Evolutionary conservation across 305 asterid species (phyloP).

Genomic region (Solanum aculeatissimum): DNA sequence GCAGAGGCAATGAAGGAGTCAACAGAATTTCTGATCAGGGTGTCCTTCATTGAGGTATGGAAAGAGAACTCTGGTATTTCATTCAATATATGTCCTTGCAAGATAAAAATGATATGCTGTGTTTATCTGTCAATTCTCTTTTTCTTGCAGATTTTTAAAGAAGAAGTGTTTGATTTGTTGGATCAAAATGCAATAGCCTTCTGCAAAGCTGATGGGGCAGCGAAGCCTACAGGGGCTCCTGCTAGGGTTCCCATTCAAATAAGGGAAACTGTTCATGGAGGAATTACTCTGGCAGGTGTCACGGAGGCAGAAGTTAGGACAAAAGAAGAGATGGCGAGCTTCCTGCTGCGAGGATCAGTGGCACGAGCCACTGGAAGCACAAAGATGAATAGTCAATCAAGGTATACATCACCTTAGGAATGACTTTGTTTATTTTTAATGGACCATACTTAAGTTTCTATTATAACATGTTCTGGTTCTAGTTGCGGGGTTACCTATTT

Average conservation of each 20-base stretch:
- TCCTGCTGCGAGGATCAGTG: conserved; percentile 69
- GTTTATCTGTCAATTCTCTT: background rate
- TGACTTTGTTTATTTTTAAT: background rate
- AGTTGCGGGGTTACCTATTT: background rate
- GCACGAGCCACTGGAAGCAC: conserved; percentile 98
- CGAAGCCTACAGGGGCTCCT: conserved; percentile 34
- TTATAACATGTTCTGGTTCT: background rate
- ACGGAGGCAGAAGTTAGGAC: conserved; percentile 91
- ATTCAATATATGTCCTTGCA: background rate
- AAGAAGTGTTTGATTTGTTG: conserved; percentile 86
- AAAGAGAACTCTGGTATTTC: background rate
- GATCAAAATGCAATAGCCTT: conserved; percentile 30
- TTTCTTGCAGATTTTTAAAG: conserved; percentile 69
- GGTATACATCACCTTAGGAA: conserved; percentile 22
- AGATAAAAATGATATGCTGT: background rate
- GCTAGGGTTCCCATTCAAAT: conserved; percentile 89
- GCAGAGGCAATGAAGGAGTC: conserved; percentile 55
- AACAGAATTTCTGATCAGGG: conserved; percentile 68
- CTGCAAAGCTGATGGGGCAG: conserved; percentile 27
- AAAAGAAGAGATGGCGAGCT: conserved; percentile 87
- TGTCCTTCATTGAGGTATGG: conserved; percentile 87
- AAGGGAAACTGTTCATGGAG: conserved; percentile 80
- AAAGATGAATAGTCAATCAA: conserved; percentile 92
- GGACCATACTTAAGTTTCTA: background rate
- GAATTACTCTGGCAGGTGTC: conserved; percentile 90